A percentile compares a stretch with the other conserved stretches of the same genome.
Evolutionary conservation across 1,139 yeast genomes (phyloP).

Genomic region (Yamadazyma aaseri): DNA sequence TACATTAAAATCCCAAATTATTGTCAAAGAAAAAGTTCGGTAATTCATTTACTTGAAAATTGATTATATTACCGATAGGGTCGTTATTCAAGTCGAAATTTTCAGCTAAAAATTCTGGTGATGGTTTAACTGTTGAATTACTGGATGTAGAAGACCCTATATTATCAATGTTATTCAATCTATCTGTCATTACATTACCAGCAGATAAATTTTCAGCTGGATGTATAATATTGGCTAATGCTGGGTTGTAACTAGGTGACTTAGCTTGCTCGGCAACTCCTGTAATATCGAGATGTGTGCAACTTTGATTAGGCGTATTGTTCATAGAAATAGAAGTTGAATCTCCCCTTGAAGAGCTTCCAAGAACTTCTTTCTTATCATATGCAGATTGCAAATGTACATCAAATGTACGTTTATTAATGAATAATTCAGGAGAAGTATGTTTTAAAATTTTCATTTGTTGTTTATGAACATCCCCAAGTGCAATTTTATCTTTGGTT

Average conservation of each 20-base stretch:
- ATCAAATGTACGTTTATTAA: slow-evolving; percentile 3
- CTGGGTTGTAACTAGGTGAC: slow-evolving; percentile 24
- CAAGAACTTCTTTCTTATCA: slow-evolving; percentile 9
- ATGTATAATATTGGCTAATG: slow-evolving; percentile 24
- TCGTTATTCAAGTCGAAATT: slow-evolving; percentile 11
- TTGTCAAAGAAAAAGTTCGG: slow-evolving; percentile 46
- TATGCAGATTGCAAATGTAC: slow-evolving; percentile 3
- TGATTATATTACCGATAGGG: slow-evolving; percentile 10
- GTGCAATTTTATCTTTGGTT: slow-evolving; percentile 5
- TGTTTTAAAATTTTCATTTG: slow-evolving; percentile 9
- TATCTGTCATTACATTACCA: neutral
- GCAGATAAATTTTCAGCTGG: slow-evolving; percentile 3
- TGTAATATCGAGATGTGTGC: too few relatives aligned
- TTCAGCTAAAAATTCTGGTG: slow-evolving; percentile 10
- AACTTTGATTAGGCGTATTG: too few relatives aligned
- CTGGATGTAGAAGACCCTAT: slow-evolving; percentile 1
- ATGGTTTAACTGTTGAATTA: slow-evolving; percentile 3
- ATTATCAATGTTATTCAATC: neutral
- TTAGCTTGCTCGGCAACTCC: slow-evolving; percentile 5
- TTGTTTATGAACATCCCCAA: slow-evolving; percentile 1
- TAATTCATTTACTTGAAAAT: slow-evolving; percentile 17
- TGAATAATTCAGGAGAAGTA: slow-evolving; percentile 14
- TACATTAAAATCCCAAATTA: slow-evolving; percentile 25
- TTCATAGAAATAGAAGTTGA: neutral
- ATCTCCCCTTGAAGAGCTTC: neutral